Conservation (phyloP, 106 monocot species). For the Alisma plantagoaquatica region DNA sequence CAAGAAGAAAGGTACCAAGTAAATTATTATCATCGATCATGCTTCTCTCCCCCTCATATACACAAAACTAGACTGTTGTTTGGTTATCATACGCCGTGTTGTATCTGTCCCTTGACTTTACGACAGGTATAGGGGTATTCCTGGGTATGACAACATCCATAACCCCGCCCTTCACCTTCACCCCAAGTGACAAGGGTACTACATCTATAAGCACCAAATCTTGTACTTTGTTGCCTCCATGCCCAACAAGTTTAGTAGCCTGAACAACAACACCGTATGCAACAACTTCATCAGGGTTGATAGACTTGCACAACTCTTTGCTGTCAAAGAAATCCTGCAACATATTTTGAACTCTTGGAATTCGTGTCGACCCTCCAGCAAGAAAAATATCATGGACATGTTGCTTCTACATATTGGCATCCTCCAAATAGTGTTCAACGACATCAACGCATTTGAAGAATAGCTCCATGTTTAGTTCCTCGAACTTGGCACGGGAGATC, state of each 20-base stretch:
- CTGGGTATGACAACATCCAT: conserved; percentile 9
- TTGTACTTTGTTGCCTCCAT: conserved; percentile 26
- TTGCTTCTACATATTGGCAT: conserved; percentile 16
- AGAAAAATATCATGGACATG: conserved; percentile 5
- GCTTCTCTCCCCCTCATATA: conserved; percentile 33
- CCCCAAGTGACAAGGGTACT: conserved; percentile 9
- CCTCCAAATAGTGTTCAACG: conserved; percentile 48
- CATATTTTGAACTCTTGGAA: conserved; percentile 41
- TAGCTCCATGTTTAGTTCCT: conserved; percentile 37
- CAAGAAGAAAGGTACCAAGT: conserved; percentile 49
- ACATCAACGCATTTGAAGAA: conserved; percentile 52
- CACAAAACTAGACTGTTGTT: conserved; percentile 36
- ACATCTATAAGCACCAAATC: conserved; percentile 33
- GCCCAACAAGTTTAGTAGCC: conserved; percentile 15
- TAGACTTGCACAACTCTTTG: conserved; percentile 31
- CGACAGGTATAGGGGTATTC: conserved; percentile 54
- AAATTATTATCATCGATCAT: conserved; percentile 6
- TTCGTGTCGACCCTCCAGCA: conserved; percentile 10
- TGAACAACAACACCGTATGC: conserved; percentile 9
- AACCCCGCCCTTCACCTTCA: background rate
- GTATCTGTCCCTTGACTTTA: conserved; percentile 47
- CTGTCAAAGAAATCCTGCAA: conserved; percentile 21
- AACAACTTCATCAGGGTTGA: conserved; percentile 12
- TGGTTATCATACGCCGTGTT: conserved; percentile 41
- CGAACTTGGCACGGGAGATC: no score